Conservation (phyloP, 2,329 filamentous ascomycete genomes). For the Epichloe coenophiala region DNA sequence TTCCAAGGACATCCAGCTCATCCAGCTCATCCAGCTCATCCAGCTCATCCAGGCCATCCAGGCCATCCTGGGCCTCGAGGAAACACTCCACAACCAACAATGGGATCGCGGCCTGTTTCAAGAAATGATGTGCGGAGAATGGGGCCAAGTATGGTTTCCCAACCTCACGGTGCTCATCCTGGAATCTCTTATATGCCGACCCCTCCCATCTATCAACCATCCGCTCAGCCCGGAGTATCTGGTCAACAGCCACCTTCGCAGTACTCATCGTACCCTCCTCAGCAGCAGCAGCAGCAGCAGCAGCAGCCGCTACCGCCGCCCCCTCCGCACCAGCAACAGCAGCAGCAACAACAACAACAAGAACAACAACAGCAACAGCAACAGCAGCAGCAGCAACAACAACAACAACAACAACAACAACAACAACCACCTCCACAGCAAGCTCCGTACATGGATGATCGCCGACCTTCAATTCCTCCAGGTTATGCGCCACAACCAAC, state of each 20-base stretch:
- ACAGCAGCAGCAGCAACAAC: not conserved
- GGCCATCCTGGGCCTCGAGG: slow-evolving; percentile 41
- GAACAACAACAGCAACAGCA: fast-evolving
- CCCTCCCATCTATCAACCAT: slow-evolving; percentile 58
- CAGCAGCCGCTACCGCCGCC: no score
- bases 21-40: slow-evolving; percentile 24
- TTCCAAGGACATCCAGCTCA: no score
- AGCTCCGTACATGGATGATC: slow-evolving; percentile 63
- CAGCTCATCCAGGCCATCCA: slow-evolving; percentile 21
- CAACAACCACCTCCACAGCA: slow-evolving; percentile 27
- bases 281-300: slow-evolving; percentile 20
- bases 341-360: not conserved
- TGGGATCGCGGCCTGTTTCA: slow-evolving; percentile 55
- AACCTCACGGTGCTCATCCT: slow-evolving; percentile 42
- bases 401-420: not conserved
- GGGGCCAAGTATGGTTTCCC: slow-evolving; percentile 59
- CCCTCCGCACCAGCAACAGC: no score
- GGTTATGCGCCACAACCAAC: slow-evolving; percentile 46
- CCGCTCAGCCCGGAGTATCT: slow-evolving; percentile 24
- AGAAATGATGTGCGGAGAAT: slow-evolving; percentile 65
- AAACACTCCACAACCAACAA: slow-evolving; percentile 66
- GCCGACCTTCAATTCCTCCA: slow-evolving; percentile 59
- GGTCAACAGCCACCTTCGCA: slow-evolving; percentile 25
- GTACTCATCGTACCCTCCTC: slow-evolving; percentile 25
- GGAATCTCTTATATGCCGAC: slow-evolving; percentile 78